Percentiles rank a stretch among this genome's conserved stretches.
These are phyloP conservation scores for Clathrospora elynae DNA, from an alignment of 2,329 filamentous ascomycete species.

Conservation along the genomic window DNA sequence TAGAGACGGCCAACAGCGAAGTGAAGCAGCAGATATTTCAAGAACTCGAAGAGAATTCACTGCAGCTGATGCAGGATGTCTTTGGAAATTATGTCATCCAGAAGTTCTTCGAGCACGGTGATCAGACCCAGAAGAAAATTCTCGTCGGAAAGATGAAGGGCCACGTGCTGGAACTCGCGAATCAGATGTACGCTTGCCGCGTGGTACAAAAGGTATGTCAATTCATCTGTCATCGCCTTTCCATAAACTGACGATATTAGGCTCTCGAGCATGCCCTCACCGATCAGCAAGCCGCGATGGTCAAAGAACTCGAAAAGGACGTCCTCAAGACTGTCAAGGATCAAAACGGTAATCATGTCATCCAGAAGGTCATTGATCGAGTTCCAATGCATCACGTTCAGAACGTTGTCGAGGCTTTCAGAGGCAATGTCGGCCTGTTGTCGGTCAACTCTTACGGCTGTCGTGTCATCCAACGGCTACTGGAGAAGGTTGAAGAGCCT, in stretches of 20 bases:
- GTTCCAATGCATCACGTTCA: slow-evolving; percentile 78
- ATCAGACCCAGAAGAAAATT: slow-evolving; percentile 87
- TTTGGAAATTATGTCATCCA: slow-evolving; percentile 99
- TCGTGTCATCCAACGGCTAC: slow-evolving; percentile 87
- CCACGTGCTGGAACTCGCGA: slow-evolving; percentile 77
- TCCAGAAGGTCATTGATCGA: slow-evolving; percentile 89
- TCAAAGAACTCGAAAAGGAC: slow-evolving; percentile 78
- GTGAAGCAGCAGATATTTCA: slow-evolving; percentile 90
- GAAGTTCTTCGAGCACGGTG: slow-evolving; percentile 95
- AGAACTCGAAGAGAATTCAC: slow-evolving; percentile 81
- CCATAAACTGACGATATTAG: slow-evolving; percentile 51
- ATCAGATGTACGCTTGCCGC: slow-evolving; percentile 90
- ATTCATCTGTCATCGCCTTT: neutral
- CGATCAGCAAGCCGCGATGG: slow-evolving; percentile 85
- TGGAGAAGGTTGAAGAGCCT: slow-evolving; percentile 77
- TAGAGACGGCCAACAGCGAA: slow-evolving; percentile 91
- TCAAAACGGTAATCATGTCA: slow-evolving; percentile 93
- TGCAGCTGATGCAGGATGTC: slow-evolving; percentile 92
- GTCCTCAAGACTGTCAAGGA: slow-evolving; percentile 81
- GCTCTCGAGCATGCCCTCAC: slow-evolving; percentile 87
- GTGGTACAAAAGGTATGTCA: slow-evolving; percentile 84
- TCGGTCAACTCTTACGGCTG: slow-evolving; percentile 85
- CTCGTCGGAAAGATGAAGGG: slow-evolving; percentile 87
- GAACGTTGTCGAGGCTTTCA: slow-evolving; percentile 83
- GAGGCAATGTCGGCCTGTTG: slow-evolving; percentile 72